These are phyloP conservation scores for Fomitopsis serialis DNA, from an alignment of 768 basidiomycete species.

Conservation along the genomic window DNA sequence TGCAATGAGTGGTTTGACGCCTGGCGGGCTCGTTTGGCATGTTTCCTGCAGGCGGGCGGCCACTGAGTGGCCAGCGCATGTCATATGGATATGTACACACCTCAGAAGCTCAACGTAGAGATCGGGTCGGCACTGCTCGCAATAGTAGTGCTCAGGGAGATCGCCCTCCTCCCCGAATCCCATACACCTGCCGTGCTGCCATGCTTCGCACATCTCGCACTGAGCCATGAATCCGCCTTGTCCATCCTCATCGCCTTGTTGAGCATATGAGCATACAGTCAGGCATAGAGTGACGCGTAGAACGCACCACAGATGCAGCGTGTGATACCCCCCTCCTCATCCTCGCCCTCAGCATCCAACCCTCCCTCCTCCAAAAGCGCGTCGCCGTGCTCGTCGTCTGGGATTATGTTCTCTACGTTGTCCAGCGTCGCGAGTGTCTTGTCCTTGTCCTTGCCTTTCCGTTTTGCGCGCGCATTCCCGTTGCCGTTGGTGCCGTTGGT, in stretches of 20 bases:
- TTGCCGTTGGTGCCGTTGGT: conserved; percentile 26
- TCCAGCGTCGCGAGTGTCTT: conserved; percentile 21
- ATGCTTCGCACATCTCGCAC: conserved; percentile 94
- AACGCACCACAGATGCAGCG: conserved; percentile 82
- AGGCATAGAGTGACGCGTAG: conserved; percentile 7
- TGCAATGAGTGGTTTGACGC: conserved; percentile 60
- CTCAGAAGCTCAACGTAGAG: conserved; percentile 77
- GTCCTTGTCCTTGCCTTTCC: conserved; percentile 66
- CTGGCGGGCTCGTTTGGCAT: conserved; percentile 57
- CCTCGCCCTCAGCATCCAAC: conserved; percentile 41
- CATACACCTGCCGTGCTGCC: conserved; percentile 98
- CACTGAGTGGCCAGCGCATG: conserved; percentile 5
- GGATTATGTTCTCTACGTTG: conserved; percentile 21
- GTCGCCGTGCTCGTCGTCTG: conserved; percentile 25
- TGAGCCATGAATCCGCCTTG: conserved; percentile 95
- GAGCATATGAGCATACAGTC: conserved; percentile 10
- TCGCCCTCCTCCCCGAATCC: conserved; percentile 78
- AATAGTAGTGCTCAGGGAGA: conserved; percentile 82
- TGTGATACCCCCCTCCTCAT: conserved; percentile 61
- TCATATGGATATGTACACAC: conserved; percentile 37
- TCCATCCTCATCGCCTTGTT: conserved; percentile 58
- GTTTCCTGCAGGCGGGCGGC: conserved; percentile 40
- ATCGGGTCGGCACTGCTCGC: conserved; percentile 89
- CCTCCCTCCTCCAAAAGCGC: conserved; percentile 4
- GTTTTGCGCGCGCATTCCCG: conserved; percentile 44